A percentile compares a stretch with the other conserved stretches of the same genome.
Conservation (phyloP, 257 asterid genomes). For the Petunia secreta region DNA sequence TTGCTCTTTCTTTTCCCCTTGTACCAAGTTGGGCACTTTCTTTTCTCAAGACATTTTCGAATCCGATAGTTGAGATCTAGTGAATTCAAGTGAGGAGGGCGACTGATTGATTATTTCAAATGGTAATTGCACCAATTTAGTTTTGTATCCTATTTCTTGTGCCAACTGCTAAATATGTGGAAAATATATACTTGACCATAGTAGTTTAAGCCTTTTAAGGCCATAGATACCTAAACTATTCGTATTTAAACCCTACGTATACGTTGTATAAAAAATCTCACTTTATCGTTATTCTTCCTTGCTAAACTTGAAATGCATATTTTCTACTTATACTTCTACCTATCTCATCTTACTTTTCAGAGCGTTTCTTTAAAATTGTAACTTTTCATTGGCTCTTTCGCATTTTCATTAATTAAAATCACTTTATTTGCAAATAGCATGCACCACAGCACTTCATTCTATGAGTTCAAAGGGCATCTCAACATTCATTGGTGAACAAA, state of each 20-base stretch:
- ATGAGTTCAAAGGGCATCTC: not conserved
- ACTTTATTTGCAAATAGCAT: not conserved
- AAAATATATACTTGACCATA: too few relatives aligned
- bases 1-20: too few relatives aligned
- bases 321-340: not conserved
- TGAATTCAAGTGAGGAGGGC: too few relatives aligned
- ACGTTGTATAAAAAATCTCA: not conserved
- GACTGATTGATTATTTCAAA: too few relatives aligned
- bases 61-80: too few relatives aligned
- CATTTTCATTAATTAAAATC: not conserved
- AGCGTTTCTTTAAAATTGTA: not conserved
- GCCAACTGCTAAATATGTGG: too few relatives aligned
- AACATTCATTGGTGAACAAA: not conserved
- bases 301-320: not conserved
- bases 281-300: not conserved
- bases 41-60: too few relatives aligned
- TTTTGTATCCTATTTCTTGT: too few relatives aligned
- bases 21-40: too few relatives aligned
- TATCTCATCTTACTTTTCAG: not conserved
- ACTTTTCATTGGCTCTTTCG: not conserved
- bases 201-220: too few relatives aligned
- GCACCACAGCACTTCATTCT: not conserved
- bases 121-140: too few relatives aligned
- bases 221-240: not conserved
- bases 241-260: too few relatives aligned